Conservation (phyloP, 306 rosid genomes). For the Cotoneaster glaucophyllus region DNA sequence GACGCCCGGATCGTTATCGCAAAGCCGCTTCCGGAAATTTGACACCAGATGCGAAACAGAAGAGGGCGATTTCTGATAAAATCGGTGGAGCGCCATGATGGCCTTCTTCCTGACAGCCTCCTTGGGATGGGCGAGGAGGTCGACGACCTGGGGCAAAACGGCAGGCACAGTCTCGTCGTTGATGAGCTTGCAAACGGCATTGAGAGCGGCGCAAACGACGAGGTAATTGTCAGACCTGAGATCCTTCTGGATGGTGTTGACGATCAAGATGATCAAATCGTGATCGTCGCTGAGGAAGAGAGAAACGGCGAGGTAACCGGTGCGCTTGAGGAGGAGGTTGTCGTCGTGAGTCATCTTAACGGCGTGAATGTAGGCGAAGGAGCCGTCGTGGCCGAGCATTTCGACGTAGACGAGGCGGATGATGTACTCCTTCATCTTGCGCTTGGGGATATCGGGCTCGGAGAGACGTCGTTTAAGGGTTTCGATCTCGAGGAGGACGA, state of each 20-base stretch:
- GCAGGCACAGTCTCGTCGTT: slow-evolving; percentile 96
- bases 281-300: slow-evolving; percentile 76
- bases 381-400: slow-evolving; percentile 93
- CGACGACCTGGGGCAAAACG: slow-evolving; percentile 79
- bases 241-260: slow-evolving; percentile 94
- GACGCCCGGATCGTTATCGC: slow-evolving; percentile 92
- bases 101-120: slow-evolving; percentile 90
- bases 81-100: slow-evolving; percentile 87
- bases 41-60: slow-evolving; percentile 70
- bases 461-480: slow-evolving; percentile 77
- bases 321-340: slow-evolving; percentile 59
- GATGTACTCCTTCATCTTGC: slow-evolving; percentile 94
- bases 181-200: slow-evolving; percentile 74
- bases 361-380: slow-evolving; percentile 93
- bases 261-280: slow-evolving; percentile 86
- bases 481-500: slow-evolving; percentile 84
- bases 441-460: slow-evolving; percentile 83
- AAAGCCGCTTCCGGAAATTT: slow-evolving; percentile 65
- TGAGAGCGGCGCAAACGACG: slow-evolving; percentile 78
- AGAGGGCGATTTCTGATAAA: slow-evolving; percentile 64
- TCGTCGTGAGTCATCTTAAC: slow-evolving; percentile 96
- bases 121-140: slow-evolving; percentile 61
- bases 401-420: slow-evolving; percentile 84
- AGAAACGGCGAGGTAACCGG: slow-evolving; percentile 92
- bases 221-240: slow-evolving; percentile 78